phyloP scores from a whole-genome alignment of 306 rosid genomes.

The Malus domestica region ASM211411v1 NC_041797.1:332001-332500 shows the following conservation, averaged over 20 bases:
- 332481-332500: neutral
- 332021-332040: conserved; percentile 4
- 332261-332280: conserved; percentile 92
- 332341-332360: conserved; percentile 67
- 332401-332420: neutral
- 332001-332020: neutral
- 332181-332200: conserved; percentile 7
- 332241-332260: conserved; percentile 76
- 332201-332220: conserved; percentile 6
- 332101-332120: conserved; percentile 86
- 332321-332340: conserved; percentile 99
- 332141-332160: conserved; percentile 51
- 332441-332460: neutral
- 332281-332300: conserved; percentile 97
- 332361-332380: neutral
- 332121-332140: conserved; percentile 84
- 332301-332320: conserved; percentile 92
- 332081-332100: conserved; percentile 96
- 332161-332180: conserved; percentile 10
- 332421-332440: neutral
- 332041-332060: conserved; percentile 80
- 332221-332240: conserved; percentile 84
- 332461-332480: neutral
- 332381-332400: neutral
- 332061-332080: conserved; percentile 96